Evolutionary conservation across 805 yeast species (phyloP), one percentile per base, ranked within the genome.

Genomic region (Yamadazyma sp.): DNA sequence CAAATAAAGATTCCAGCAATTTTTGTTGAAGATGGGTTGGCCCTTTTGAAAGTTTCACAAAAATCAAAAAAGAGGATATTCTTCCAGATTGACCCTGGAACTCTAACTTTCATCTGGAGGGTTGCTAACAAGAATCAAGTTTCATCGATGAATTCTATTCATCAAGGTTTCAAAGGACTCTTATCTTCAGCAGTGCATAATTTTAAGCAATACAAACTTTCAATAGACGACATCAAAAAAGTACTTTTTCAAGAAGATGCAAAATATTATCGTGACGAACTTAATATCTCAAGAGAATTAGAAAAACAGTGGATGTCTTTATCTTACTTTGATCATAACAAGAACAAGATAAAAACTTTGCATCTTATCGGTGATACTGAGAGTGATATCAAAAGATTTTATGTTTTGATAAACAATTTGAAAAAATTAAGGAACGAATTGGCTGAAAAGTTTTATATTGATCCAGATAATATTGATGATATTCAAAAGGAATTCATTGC

Each of bases 221-320:
- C 58, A 3, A 66, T 84, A 7, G 94, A 83, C 52, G 77, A 76
- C 38, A 81, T 86, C 31, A 74, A 75, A 39, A 76, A 75, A 36
- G 69, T 83, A 2, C 58, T 82, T 33, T 67, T 74, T 3, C 86
- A 81, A 3, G 73, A 71, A 14, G 86, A 83, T 48, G 96, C 96
- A 1, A 72, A 75, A 23, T 86, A 86, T 46, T 91, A 88, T 53
- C 63, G 96, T 41, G 96, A 89, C 52, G 95, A 88, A 56, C 76
- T 86, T 46, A 80, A 82, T 23, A 73, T 87, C 1, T 75, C 88
- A 1, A 63, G 76, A 23, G 87, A 82, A 33, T 75, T 72, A 35
- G 77, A 78, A 28, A 64, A 69, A 9, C 58, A 75, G 7, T 91
- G 98, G 98, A 70, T 86, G 1, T 81, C 95, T 0, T 74, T 91